A percentile compares a stretch with the other conserved stretches of the same genome.
These are phyloP conservation scores for Fusarium tjaetaba DNA, from an alignment of 2,329 filamentous ascomycete species.

Conservation along the genomic window DNA sequence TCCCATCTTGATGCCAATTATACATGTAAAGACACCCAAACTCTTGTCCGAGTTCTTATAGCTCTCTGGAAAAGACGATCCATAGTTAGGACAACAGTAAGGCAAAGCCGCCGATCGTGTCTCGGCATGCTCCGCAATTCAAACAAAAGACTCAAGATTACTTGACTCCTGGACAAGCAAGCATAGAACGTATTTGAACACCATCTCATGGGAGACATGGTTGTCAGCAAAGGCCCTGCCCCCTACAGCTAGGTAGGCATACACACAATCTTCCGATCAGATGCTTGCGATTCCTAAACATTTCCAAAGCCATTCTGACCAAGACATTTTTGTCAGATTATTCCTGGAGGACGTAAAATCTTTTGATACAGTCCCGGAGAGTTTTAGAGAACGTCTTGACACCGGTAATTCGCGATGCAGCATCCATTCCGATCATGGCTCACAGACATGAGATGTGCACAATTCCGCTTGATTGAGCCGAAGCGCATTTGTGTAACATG, in stretches of 20 bases:
- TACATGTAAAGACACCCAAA: not conserved
- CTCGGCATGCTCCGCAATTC: not conserved
- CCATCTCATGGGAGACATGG: not conserved
- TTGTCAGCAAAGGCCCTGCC: not conserved
- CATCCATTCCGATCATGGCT: not conserved
- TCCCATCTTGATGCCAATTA: not conserved
- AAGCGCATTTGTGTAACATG: not conserved
- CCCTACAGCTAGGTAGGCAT: not conserved
- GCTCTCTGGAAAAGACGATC: not conserved
- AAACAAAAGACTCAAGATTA: not conserved
- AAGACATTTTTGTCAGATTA: not conserved
- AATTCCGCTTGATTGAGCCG: slow-evolving; percentile 3
- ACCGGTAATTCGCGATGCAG: not conserved
- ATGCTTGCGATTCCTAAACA: not conserved
- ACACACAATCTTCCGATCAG: not conserved
- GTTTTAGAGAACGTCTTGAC: not conserved
- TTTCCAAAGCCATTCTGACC: not conserved
- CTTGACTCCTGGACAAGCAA: not conserved
- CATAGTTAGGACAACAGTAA: not conserved
- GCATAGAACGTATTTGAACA: not conserved
- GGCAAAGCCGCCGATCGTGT: not conserved
- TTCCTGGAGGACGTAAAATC: not conserved
- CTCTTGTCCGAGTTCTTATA: not conserved
- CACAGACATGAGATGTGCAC: not conserved
- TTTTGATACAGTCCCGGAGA: not conserved